A percentile compares a stretch with the other conserved stretches of the same genome.
phyloP scores from a whole-genome alignment of 140 eudicot species.

The Erigeron philadelphicus region DNA sequence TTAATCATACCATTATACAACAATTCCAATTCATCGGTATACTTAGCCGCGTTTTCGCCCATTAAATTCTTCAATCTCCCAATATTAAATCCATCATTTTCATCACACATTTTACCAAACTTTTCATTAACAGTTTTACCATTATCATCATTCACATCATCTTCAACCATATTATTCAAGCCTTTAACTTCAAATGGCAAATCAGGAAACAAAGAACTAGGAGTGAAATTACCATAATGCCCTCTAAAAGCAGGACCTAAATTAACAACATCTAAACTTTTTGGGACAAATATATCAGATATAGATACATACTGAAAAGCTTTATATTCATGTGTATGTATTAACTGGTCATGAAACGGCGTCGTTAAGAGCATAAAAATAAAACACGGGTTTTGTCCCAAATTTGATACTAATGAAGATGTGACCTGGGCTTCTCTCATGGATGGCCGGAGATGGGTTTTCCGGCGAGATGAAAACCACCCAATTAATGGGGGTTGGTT shows the following conservation, averaged over 20 bases:
- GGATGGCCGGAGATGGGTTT: constrained; percentile 73
- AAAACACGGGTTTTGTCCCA: constrained; percentile 29
- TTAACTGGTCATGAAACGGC: constrained; percentile 66
- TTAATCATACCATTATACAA: constrained; percentile 69
- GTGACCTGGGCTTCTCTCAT: constrained; percentile 50
- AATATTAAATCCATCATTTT: constrained; percentile 37
- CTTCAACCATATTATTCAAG: constrained; percentile 41
- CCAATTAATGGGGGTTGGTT: constrained; percentile 48
- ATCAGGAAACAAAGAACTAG: constrained; percentile 46
- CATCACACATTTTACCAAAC: constrained; percentile 39
- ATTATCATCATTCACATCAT: constrained; percentile 13
- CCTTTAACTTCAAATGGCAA: constrained; percentile 42
- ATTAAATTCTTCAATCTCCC: constrained; percentile 51
- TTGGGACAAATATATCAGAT: constrained; percentile 41
- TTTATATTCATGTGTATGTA: constrained; percentile 82
- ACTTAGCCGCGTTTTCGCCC: constrained; percentile 48
- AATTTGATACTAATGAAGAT: constrained; percentile 37
- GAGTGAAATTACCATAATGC: constrained; percentile 57
- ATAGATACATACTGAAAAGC: constrained; percentile 46
- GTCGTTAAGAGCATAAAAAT: constrained; percentile 69
- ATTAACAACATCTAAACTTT: constrained; percentile 52
- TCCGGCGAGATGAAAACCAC: constrained; percentile 82
- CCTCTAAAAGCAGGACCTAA: constrained; percentile 80
- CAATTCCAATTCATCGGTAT: constrained; percentile 56
- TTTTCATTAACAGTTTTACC: constrained; percentile 40